Base-by-base conservation (phyloP, 208 protist species). In the Phytomonas sp. region DNA sequence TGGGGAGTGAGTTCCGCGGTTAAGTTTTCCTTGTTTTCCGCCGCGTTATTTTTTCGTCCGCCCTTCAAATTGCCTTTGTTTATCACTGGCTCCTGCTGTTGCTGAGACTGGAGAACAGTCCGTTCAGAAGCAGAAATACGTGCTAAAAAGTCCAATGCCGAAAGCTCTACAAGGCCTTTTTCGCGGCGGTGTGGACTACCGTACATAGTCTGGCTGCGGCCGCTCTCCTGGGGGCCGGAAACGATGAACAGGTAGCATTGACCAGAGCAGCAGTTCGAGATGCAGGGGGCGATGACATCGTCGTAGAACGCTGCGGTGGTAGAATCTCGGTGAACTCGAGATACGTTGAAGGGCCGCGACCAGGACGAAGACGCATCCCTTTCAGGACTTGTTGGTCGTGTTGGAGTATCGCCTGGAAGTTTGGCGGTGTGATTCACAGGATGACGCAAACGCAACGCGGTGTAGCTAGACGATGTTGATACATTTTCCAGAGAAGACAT, bases 191-290 rank as follows among this genome's bases (percentile, higher is more conserved):
- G 83, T 30, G 89, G 87, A 63, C 83, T 92, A 63, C 87, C 89
- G 80, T 95, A 95, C 63, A 95, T 72, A 5, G 89, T 95, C 69
- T 93, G 87, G 63, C 87, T 93, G 29, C 89, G 89, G 8, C 89
- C 89, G 66, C 89, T 95, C 60, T 93, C 84, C 23, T 73, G 77
- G 4, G 89, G 85, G 10, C 87, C 89, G 34, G 76, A 87, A 11
- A 93, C 78, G 59, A 95, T 72, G 59, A 95, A 93, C 5, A 89
- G 72, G 72, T 93, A 93, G 73, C 89, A 93, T 80, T 95, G 89
- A 6, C 89, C 89, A 4, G 82, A 79, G 30, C 80, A 75, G 65
- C 78, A 80, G 73, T 94, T 94, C 34, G 83, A 74, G 66, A 94
- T 84, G 60, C 89, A 94, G 7, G 89, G 89, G 19, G 87, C 84